Percentiles rank a stretch among this genome's conserved stretches.
Evolutionary conservation across 2,329 filamentous ascomycete genomes (phyloP).

Genomic region (Hymenoscyphus fraxineus): DNA sequence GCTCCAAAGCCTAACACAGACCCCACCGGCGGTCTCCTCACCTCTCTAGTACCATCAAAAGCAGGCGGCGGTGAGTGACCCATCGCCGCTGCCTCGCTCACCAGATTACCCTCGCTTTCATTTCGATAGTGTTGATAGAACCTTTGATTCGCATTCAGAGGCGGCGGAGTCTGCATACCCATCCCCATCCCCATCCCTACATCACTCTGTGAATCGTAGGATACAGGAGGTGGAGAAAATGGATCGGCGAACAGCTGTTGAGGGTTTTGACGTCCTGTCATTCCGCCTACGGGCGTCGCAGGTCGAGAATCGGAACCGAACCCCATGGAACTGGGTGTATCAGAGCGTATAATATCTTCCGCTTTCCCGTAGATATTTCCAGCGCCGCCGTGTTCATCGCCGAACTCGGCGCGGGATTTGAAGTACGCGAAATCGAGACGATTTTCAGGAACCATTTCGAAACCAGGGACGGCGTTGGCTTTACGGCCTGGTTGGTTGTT

Average conservation of each 20-base stretch:
- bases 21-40: conserved; percentile 45
- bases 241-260: background rate
- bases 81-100: conserved; percentile 51
- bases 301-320: conserved; percentile 27
- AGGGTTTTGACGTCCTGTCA: conserved; percentile 10
- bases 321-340: conserved; percentile 28
- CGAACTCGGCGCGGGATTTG: conserved; percentile 85
- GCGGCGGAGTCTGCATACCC: background rate
- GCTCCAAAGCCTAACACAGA: conserved; percentile 46
- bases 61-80: conserved; percentile 38
- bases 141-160: background rate
- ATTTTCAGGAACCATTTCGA: conserved; percentile 89
- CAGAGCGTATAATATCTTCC: conserved; percentile 47
- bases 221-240: conserved; percentile 9
- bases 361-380: conserved; percentile 56
- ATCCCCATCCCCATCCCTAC: conserved; percentile 4
- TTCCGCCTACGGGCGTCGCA: conserved; percentile 25
- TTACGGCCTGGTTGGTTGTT: conserved; percentile 43
- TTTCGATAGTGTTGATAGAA: conserved; percentile 38
- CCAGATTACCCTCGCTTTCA: conserved; percentile 49
- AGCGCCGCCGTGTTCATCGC: conserved; percentile 79
- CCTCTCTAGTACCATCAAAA: conserved; percentile 34
- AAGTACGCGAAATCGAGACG: conserved; percentile 84
- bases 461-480: conserved; percentile 55
- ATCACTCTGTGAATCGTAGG: conserved; percentile 28